These are phyloP conservation scores for Saturnispora quitensis DNA, from an alignment of 805 yeast genomes.

Conservation along the genomic window DNA sequence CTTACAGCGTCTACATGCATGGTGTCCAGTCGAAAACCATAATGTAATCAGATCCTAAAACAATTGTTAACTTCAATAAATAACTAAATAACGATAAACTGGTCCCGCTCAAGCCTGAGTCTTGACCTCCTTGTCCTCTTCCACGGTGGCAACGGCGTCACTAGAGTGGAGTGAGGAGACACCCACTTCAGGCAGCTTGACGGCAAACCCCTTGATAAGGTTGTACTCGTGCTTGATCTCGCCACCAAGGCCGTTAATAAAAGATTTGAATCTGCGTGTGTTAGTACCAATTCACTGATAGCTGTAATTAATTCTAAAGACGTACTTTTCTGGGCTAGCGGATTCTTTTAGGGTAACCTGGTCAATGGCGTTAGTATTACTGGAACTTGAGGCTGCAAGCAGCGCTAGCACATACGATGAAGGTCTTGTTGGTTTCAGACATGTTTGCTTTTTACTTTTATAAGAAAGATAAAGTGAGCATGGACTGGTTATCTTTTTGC, in stretches of 20 bases:
- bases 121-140: slow-evolving; percentile 60
- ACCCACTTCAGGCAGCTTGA: slow-evolving; percentile 48
- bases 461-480: neutral
- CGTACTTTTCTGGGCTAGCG: slow-evolving; percentile 6
- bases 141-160: slow-evolving; percentile 48
- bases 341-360: slow-evolving; percentile 7
- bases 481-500: neutral
- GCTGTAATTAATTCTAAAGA: neutral
- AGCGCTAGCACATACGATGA: slow-evolving; percentile 2
- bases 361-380: no score
- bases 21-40: neutral
- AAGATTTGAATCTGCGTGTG: slow-evolving; percentile 33
- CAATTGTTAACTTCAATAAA: neutral
- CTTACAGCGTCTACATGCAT: no score
- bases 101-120: slow-evolving; percentile 21
- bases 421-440: slow-evolving; percentile 3
- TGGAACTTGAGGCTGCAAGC: neutral
- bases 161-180: slow-evolving; percentile 37
- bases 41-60: neutral
- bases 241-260: slow-evolving; percentile 47
- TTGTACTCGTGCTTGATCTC: slow-evolving; percentile 49
- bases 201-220: slow-evolving; percentile 58
- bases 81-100: neutral
- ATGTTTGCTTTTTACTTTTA: neutral
- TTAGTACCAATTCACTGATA: neutral